These are phyloP conservation scores for Oryza nivara DNA, from an alignment of 176 grass and related monocot species.

Conservation along the genomic window DNA sequence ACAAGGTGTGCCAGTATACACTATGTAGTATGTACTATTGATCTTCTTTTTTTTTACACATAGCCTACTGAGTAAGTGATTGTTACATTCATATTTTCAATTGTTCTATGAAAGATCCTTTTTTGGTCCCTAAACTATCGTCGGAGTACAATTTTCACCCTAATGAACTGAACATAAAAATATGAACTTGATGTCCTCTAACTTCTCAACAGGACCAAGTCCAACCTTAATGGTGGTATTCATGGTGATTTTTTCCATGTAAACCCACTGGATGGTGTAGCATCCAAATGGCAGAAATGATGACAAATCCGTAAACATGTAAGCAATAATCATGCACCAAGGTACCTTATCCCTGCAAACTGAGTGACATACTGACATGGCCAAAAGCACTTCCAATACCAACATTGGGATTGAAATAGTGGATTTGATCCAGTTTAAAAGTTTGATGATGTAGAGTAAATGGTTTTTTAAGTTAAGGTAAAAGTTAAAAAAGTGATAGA, in stretches of 20 bases:
- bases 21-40: background rate
- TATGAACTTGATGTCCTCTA: background rate
- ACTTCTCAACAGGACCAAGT: background rate
- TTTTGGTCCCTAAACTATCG: background rate
- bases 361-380: no score
- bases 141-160: background rate
- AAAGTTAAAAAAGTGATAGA: no score
- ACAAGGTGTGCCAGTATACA: background rate
- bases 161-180: background rate
- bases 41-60: background rate
- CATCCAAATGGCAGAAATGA: background rate
- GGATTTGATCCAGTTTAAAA: background rate
- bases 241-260: background rate
- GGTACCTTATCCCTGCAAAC: no score
- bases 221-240: background rate
- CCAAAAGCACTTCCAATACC: background rate
- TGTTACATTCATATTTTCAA: background rate
- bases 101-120: background rate
- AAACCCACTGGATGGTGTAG: background rate
- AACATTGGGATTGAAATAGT: background rate
- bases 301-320: no score
- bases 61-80: background rate
- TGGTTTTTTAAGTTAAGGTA: no score
- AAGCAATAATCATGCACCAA: no score
- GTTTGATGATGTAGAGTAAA: background rate